Evolutionary conservation across 805 yeast species (phyloP).

Genomic region (Candida gorgasii): DNA sequence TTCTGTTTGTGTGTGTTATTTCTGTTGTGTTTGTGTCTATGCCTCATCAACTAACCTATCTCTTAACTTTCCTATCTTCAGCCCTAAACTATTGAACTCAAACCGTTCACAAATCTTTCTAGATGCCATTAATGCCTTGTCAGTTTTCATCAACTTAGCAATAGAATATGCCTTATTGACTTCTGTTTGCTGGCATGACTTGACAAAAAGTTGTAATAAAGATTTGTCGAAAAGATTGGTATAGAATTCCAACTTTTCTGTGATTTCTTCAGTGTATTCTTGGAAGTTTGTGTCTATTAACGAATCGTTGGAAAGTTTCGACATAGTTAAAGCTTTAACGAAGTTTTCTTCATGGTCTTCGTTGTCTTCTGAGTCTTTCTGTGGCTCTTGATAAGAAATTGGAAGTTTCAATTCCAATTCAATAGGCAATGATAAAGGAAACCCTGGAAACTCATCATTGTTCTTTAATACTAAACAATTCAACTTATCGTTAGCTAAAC

Average conservation of each 20-base stretch:
- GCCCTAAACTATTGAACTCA: constrained; percentile 36
- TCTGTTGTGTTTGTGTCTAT: too few species aligned
- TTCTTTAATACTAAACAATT: constrained; percentile 78
- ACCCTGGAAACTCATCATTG: constrained; percentile 60
- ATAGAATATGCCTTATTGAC: constrained; percentile 67
- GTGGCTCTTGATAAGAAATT: constrained; percentile 32
- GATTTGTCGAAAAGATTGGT: constrained; percentile 71
- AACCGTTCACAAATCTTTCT: constrained; percentile 76
- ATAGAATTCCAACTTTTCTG: constrained; percentile 53
- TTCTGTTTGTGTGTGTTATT: neutral
- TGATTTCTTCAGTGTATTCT: constrained; percentile 37
- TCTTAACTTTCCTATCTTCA: constrained; percentile 37
- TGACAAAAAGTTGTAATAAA: constrained; percentile 71
- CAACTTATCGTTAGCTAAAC: constrained; percentile 67
- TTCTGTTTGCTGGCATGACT: constrained; percentile 67
- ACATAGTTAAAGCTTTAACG: constrained; percentile 59
- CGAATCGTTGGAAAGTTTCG: constrained; percentile 62
- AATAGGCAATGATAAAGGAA: constrained; percentile 83
- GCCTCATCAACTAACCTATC: constrained; percentile 30
- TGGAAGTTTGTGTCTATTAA: constrained; percentile 28
- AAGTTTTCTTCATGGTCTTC: constrained; percentile 62
- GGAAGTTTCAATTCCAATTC: constrained; percentile 76
- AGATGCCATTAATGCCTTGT: constrained; percentile 82
- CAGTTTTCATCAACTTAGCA: constrained; percentile 68
- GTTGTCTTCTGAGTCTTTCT: constrained; percentile 20